Evolutionary conservation across 2,329 filamentous ascomycete genomes (phyloP).

Genomic region (Neofusicoccum cordaticola): DNA sequence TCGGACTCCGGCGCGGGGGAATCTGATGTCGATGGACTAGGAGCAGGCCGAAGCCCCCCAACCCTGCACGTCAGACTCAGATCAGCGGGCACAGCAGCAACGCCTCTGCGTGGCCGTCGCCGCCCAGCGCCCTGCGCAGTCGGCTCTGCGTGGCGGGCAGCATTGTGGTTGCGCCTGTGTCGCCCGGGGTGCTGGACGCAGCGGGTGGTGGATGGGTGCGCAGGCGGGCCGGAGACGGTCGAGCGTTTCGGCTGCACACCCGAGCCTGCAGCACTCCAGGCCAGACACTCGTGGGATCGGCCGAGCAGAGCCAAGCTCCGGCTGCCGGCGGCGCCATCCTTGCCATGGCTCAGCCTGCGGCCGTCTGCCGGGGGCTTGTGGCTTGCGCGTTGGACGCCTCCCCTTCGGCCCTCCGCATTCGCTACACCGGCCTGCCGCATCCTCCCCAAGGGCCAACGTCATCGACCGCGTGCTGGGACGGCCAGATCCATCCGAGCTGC

Average conservation of each 20-base stretch:
- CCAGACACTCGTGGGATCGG: background rate
- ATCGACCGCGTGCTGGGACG: background rate
- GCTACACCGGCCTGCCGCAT: background rate
- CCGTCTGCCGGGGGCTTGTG: background rate
- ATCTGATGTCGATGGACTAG: constrained; percentile 10
- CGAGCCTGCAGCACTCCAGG: background rate
- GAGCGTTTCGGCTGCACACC: background rate
- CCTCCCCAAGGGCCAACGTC: background rate
- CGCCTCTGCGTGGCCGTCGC: constrained; percentile 5
- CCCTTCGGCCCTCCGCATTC: background rate
- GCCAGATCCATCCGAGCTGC: too few species aligned
- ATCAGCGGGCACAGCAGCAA: constrained; percentile 9
- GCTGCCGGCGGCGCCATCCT: background rate
- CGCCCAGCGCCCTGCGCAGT: background rate
- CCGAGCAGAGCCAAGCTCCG: constrained; percentile 2
- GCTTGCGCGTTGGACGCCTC: constrained; percentile 6
- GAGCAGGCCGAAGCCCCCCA: background rate
- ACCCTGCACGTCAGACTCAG: constrained; percentile 12
- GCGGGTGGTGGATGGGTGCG: background rate
- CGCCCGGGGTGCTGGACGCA: background rate
- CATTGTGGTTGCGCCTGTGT: background rate
- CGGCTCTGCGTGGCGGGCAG: background rate
- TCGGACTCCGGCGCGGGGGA: constrained; percentile 14
- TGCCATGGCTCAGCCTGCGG: background rate
- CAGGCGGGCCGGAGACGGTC: background rate